phyloP scores from a whole-genome alignment of 129 eudicot species.

The Smallanthus sonchifolius region DNA sequence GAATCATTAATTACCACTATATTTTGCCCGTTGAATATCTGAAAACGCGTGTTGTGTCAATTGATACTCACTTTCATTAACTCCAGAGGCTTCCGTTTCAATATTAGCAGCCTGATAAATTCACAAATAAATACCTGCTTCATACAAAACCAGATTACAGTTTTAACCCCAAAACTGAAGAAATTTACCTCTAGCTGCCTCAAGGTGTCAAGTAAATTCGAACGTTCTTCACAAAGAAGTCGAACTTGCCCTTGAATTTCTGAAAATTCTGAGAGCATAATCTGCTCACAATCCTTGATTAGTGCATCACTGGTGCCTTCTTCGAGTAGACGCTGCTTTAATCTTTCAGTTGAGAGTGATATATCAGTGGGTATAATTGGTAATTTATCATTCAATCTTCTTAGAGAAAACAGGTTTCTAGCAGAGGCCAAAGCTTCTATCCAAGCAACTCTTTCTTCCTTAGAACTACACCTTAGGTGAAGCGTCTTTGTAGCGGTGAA shows the following conservation, averaged over 20 bases:
- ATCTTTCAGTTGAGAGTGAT: slow-evolving; percentile 64
- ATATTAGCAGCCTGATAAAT: slow-evolving; percentile 63
- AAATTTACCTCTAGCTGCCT: slow-evolving; percentile 32
- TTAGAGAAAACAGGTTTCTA: slow-evolving; percentile 48
- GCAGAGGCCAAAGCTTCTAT: slow-evolving; percentile 69
- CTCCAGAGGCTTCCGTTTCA: slow-evolving; percentile 67
- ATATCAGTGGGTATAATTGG: slow-evolving; percentile 42
- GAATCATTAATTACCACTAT: slow-evolving; percentile 38
- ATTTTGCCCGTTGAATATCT: slow-evolving; percentile 51
- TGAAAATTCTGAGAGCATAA: slow-evolving; percentile 38
- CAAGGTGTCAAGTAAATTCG: slow-evolving; percentile 32
- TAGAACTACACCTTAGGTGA: slow-evolving; percentile 61
- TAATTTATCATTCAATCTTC: slow-evolving; percentile 46
- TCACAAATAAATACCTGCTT: slow-evolving; percentile 1
- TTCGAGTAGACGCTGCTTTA: slow-evolving; percentile 47
- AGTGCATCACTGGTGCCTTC: slow-evolving; percentile 35
- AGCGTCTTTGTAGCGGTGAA: slow-evolving; percentile 90
- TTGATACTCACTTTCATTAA: slow-evolving; percentile 54
- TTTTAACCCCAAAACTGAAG: neutral
- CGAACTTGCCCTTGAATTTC: slow-evolving; percentile 37
- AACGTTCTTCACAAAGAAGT: slow-evolving; percentile 35
- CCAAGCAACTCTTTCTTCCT: slow-evolving; percentile 74
- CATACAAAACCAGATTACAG: neutral
- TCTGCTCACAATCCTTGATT: slow-evolving; percentile 37
- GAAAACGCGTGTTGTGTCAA: slow-evolving; percentile 46